Base-by-base conservation (phyloP, 2,329 filamentous ascomycete genomes). In the Colletotrichum sp. region DNA sequence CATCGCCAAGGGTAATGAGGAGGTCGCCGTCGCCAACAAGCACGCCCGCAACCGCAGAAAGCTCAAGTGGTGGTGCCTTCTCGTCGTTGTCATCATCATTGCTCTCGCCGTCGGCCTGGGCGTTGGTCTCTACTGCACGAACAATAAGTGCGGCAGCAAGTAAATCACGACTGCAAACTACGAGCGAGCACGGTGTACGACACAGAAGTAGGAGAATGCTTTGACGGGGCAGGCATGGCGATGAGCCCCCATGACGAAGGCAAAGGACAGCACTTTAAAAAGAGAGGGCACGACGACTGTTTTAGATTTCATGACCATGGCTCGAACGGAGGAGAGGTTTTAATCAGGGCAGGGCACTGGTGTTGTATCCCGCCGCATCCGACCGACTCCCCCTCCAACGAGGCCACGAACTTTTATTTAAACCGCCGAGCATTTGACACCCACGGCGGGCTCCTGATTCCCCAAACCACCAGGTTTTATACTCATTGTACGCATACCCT, bases 41-140 rank as follows among this genome's bases (percentile, higher is more conserved):
- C 90, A 90, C 80, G 94, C 94, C 66, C 89, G 90, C 79, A 89
- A 91, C 80, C 90, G 91, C 80, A 90, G 94, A 80, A 94, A 92
- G 88, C 90, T 95, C 85, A 96, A 96, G 89, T 96, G 95, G 95
- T 95, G 91, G 90, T 95, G 93, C 82, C 86, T 95, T 77, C 85
- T 92, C 77, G 87, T 96, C 82, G 91, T 93, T 82, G 84, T 91
- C 80, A 82, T 93, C 68, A 88, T 87, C 77, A 85, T 92, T 73
- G 88, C 85, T 10, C 82, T 92, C 39, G 90, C 88, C 71, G 88
- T 93, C 77, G 90, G 88, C 72, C 82, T 92, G 16, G 90, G 89
- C 65, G 81, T 92, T 39, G 44, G 62, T 48, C 72, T 77, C 30
- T 75, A 77, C 32, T 30, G 44, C 22, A 62, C 62, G 26, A 75